phyloP scores from a whole-genome alignment of 2,329 filamentous ascomycete genomes.

The Aspergillus calidoustus region DNA sequence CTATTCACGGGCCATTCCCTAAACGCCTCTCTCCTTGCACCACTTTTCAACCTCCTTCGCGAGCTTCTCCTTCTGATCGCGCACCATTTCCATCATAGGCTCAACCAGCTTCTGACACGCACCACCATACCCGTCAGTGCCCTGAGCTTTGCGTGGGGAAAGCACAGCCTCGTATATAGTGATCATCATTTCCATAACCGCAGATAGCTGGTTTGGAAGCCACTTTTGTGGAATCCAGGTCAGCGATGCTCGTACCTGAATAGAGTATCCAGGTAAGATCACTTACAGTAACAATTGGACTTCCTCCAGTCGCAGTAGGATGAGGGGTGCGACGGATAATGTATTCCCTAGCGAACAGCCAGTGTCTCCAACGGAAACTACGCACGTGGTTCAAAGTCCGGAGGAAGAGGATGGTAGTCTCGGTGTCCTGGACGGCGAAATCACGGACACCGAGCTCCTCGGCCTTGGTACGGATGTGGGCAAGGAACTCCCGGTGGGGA shows the following conservation, averaged over 20 bases:
- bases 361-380: constrained; percentile 56
- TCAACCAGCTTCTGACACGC: constrained; percentile 42
- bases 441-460: constrained; percentile 51
- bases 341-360: constrained; percentile 55
- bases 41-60: constrained; percentile 50
- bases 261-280: background rate
- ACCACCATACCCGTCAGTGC: constrained; percentile 28
- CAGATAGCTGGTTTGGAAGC: constrained; percentile 54
- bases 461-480: constrained; percentile 65
- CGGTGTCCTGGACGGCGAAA: constrained; percentile 43
- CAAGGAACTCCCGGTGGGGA: constrained; percentile 84
- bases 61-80: constrained; percentile 39
- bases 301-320: constrained; percentile 54
- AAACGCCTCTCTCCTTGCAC: constrained; percentile 52
- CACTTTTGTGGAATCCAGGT: constrained; percentile 36
- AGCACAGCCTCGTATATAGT: constrained; percentile 47
- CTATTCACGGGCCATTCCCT: background rate
- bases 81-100: constrained; percentile 43
- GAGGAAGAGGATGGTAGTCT: constrained; percentile 50
- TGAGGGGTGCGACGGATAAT: constrained; percentile 52
- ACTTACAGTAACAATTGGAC: constrained; percentile 53
- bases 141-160: constrained; percentile 37
- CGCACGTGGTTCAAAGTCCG: constrained; percentile 52
- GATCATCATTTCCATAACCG: constrained; percentile 56
- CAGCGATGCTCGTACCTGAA: background rate